Evolutionary conservation across 163 green algal species (phyloP).

Genomic region (Trebouxiophyceae sp.): DNA sequence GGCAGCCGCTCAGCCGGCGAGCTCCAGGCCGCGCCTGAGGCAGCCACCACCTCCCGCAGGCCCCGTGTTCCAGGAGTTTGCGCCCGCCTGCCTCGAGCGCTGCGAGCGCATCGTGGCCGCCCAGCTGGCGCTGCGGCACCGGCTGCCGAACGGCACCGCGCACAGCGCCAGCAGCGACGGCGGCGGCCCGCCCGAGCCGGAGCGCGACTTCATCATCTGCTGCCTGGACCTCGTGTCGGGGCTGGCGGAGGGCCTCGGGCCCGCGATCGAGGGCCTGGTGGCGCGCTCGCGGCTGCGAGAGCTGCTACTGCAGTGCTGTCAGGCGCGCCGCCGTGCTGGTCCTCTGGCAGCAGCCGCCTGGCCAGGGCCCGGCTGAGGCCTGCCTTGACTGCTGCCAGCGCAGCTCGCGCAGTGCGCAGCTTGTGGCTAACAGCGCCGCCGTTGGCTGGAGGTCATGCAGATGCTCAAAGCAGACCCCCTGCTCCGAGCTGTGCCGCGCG

Average conservation of each 20-base stretch:
- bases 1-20: too few species aligned
- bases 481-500: too few species aligned
- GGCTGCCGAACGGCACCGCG: not conserved
- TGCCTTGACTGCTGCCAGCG: too few species aligned
- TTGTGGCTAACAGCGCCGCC: too few species aligned
- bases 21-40: too few species aligned
- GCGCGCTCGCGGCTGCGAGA: constrained; percentile 23
- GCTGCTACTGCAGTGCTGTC: constrained; percentile 43
- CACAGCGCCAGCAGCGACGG: not conserved
- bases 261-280: constrained; percentile 61
- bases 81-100: constrained; percentile 49
- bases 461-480: too few species aligned
- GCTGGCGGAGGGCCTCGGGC: constrained; percentile 61
- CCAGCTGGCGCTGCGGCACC: constrained; percentile 18
- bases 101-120: constrained; percentile 40
- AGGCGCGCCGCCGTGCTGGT: too few species aligned
- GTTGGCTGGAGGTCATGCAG: too few species aligned
- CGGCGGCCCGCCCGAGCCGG: constrained; percentile 6
- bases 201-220: constrained; percentile 62
- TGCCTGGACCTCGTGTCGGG: constrained; percentile 74
- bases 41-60: too few species aligned
- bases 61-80: constrained; percentile 52
- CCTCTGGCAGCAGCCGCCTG: too few species aligned
- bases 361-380: too few species aligned
- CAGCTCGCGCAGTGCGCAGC: too few species aligned